Base-by-base conservation (phyloP, 1,139 yeast genomes). In the Geotrichum cucujoidarum region DNA sequence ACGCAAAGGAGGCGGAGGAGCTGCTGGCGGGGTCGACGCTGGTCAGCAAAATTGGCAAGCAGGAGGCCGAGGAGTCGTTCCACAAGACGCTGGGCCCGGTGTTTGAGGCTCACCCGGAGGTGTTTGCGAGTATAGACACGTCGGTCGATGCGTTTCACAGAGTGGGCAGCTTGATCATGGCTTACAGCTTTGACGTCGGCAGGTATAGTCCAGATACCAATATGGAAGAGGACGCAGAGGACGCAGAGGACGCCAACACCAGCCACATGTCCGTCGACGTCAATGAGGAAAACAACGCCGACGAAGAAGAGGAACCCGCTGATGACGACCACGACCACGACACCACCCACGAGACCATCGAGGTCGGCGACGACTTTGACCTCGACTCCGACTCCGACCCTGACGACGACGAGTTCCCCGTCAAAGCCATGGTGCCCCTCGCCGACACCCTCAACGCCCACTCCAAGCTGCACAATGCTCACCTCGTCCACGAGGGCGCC, bases 371-470 rank as follows among this genome's bases (percentile, higher is more conserved):
- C 20, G 68, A 61, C 8, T 70, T 63, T 13, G 64, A 60, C 1
- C 66, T 60, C 4, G 71, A 63, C n/a, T 67, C 62, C 1, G 67
- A 60, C 10, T 64, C 58, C 14, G 69, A 64, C 6, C 70, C 68
- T 11, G 73, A 70, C 2, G 62, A 60, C 39, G 66, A 63, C 6
- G 81, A 75, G 47, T 71, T 72, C 2, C 75, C 74, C 48, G 70
- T 76, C 54, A 90, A 92, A 62, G 84, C 95, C 0, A 84, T 92
- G 95, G 89, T 89, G 5, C 95, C 97, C 0, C 69, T 89, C 46
- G 97, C 97, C 0, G 97, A 92, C 60, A 81, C 87, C 24, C 69
- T 92, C 52, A 92, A 92, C 60, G 90, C 97, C 0, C 92, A 89
- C 60, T 83, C 95, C 0, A 73, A 74, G 16, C 70, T 76, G n/a